Evolutionary conservation across 2,329 filamentous ascomycete species (phyloP).

Genomic region (Trichoderma koningiopsis): DNA sequence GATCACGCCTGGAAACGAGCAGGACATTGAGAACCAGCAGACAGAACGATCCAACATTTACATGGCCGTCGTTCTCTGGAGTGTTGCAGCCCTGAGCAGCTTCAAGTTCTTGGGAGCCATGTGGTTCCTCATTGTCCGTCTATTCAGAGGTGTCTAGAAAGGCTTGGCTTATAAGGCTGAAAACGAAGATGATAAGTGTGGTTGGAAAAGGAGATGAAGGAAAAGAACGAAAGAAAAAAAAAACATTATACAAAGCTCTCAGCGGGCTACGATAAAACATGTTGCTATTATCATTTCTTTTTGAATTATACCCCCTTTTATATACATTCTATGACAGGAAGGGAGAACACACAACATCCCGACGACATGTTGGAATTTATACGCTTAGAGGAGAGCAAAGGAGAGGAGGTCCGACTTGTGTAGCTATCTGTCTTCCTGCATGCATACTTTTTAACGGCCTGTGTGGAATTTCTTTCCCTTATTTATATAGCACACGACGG

Average conservation of each 20-base stretch:
- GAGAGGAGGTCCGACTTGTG: not conserved
- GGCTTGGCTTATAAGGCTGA: too few relatives aligned
- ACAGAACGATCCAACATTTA: constrained; percentile 72
- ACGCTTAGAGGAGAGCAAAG: not conserved
- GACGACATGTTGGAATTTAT: not conserved
- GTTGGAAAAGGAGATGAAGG: not conserved
- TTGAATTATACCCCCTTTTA: constrained; percentile 29
- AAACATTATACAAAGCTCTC: not conserved
- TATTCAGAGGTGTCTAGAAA: constrained; percentile 77
- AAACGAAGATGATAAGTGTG: not conserved
- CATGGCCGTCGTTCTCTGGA: constrained; percentile 85
- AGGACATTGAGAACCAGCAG: constrained; percentile 46
- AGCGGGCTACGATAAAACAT: constrained; percentile 15
- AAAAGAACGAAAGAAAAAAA: not conserved
- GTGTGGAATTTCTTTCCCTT: not conserved
- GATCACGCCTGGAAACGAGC: constrained; percentile 51
- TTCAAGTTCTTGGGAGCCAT: constrained; percentile 87
- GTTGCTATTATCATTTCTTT: constrained; percentile 18
- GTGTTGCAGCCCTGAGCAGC: constrained; percentile 77
- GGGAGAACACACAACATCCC: not conserved
- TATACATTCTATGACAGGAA: not conserved
- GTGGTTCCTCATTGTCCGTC: constrained; percentile 88
- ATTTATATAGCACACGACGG: not conserved
- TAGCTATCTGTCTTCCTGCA: not conserved
- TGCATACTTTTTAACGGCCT: not conserved